Percentiles rank a stretch among this genome's conserved stretches.
phyloP scores from a whole-genome alignment of 2,329 filamentous ascomycete species.

The Corniculantispora saksenae region DNA sequence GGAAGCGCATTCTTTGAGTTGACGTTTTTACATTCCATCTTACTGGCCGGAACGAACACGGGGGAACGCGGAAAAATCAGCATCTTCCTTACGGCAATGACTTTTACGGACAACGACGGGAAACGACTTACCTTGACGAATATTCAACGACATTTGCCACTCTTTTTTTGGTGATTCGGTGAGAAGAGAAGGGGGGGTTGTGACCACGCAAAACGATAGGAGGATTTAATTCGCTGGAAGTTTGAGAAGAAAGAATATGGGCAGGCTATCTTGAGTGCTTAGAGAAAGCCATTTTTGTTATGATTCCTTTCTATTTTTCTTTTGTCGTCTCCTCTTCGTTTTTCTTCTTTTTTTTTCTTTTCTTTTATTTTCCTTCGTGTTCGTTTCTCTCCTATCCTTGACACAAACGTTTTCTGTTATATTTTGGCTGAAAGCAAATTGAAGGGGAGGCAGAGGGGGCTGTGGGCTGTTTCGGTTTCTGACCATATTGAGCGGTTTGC shows the following conservation, averaged over 20 bases:
- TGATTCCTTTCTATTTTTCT: neutral
- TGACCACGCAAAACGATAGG: neutral
- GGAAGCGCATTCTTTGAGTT: neutral
- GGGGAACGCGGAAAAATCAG: too few relatives aligned
- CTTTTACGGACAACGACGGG: neutral
- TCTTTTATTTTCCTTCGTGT: neutral
- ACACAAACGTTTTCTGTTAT: neutral
- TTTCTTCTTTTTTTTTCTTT: neutral
- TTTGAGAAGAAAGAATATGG: neutral
- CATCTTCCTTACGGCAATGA: too few relatives aligned
- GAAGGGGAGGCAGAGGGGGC: neutral
- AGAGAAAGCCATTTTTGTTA: neutral
- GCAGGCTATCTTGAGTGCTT: constrained; percentile 3
- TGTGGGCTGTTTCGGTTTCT: too few relatives aligned
- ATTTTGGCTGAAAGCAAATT: neutral
- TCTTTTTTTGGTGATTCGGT: neutral
- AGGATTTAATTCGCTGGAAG: constrained; percentile 8
- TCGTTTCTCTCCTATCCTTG: neutral
- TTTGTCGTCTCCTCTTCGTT: neutral
- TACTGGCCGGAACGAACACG: neutral
- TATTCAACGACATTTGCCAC: neutral
- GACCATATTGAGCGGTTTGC: neutral
- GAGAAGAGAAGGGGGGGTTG: neutral
- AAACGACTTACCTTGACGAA: neutral
- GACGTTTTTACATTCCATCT: constrained; percentile 4